Percentiles rank a stretch among this genome's conserved stretches.
phyloP scores from a whole-genome alignment of 352 stramenopile genomes.

The Phytophthora syringae region DNA sequence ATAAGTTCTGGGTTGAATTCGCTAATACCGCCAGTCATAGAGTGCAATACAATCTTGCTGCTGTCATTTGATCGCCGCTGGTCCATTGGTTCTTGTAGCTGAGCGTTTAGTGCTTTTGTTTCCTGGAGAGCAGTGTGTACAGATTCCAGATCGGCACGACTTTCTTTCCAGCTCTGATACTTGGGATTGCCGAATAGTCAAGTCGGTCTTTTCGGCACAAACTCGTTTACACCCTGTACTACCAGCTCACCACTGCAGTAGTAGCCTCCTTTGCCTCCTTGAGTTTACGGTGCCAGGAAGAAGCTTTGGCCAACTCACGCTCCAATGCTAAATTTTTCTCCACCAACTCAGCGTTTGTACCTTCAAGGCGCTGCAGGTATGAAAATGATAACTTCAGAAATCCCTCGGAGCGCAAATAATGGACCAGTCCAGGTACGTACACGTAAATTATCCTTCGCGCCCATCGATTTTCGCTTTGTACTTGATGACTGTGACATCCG shows the following conservation, averaged over 20 bases:
- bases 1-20: slow-evolving; percentile 78
- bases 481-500: slow-evolving; percentile 55
- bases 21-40: slow-evolving; percentile 44
- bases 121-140: slow-evolving; percentile 44
- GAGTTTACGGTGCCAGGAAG: slow-evolving; percentile 65
- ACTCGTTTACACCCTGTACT: neutral
- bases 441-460: slow-evolving; percentile 58
- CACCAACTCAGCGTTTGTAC: slow-evolving; percentile 59
- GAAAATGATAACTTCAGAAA: slow-evolving; percentile 4
- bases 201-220: neutral
- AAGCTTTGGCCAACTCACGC: slow-evolving; percentile 49
- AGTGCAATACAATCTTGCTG: neutral
- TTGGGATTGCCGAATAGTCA: slow-evolving; percentile 43
- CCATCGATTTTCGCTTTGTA: slow-evolving; percentile 80
- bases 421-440: slow-evolving; percentile 26
- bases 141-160: slow-evolving; percentile 38
- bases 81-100: slow-evolving; percentile 56
- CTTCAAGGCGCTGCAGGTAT: slow-evolving; percentile 53
- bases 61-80: slow-evolving; percentile 22
- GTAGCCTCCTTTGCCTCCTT: slow-evolving; percentile 71
- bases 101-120: slow-evolving; percentile 44
- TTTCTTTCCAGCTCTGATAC: slow-evolving; percentile 59
- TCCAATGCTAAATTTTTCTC: slow-evolving; percentile 67
- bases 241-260: slow-evolving; percentile 58
- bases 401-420: neutral